Evolutionary conservation across 495 filamentous ascomycete species (phyloP).

Genomic region (Penicillium cataractarum): DNA sequence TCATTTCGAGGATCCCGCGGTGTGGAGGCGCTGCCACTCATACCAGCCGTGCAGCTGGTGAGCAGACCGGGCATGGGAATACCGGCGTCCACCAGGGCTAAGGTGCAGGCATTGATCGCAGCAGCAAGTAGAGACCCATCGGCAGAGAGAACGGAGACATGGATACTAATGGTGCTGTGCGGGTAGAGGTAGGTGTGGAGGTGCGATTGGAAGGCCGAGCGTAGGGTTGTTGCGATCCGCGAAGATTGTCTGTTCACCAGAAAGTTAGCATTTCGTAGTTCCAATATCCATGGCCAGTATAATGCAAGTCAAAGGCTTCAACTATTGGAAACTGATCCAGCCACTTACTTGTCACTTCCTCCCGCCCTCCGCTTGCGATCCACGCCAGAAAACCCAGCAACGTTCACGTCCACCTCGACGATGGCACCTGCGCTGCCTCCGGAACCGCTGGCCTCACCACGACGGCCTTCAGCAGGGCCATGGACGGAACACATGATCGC

Average conservation of each 20-base stretch:
- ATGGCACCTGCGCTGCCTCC: constrained; percentile 58
- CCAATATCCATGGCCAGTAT: neutral
- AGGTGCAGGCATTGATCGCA: constrained; percentile 86
- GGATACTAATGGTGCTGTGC: constrained; percentile 79
- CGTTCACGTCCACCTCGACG: constrained; percentile 78
- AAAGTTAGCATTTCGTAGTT: constrained; percentile 18
- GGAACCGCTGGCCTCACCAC: constrained; percentile 49
- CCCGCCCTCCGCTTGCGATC: constrained; percentile 74
- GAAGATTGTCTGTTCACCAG: constrained; percentile 64
- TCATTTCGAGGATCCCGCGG: constrained; percentile 59
- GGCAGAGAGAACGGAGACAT: constrained; percentile 83
- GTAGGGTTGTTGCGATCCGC: constrained; percentile 78
- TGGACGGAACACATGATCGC: constrained; percentile 91
- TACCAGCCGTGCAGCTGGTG: constrained; percentile 83
- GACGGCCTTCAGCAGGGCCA: constrained; percentile 73
- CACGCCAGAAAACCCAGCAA: constrained; percentile 85
- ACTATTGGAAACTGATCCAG: neutral
- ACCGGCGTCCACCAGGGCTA: constrained; percentile 92
- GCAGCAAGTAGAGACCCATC: constrained; percentile 91
- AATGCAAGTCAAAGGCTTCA: neutral
- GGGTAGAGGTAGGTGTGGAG: constrained; percentile 88
- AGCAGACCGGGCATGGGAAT: constrained; percentile 93
- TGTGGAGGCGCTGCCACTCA: constrained; percentile 63
- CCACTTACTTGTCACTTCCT: constrained; percentile 73
- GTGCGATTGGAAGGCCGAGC: constrained; percentile 69